A percentile compares a stretch with the other conserved stretches of the same genome.
Evolutionary conservation across 768 basidiomycete genomes (phyloP).

Genomic region (Coprinopsis strossmayeri): DNA sequence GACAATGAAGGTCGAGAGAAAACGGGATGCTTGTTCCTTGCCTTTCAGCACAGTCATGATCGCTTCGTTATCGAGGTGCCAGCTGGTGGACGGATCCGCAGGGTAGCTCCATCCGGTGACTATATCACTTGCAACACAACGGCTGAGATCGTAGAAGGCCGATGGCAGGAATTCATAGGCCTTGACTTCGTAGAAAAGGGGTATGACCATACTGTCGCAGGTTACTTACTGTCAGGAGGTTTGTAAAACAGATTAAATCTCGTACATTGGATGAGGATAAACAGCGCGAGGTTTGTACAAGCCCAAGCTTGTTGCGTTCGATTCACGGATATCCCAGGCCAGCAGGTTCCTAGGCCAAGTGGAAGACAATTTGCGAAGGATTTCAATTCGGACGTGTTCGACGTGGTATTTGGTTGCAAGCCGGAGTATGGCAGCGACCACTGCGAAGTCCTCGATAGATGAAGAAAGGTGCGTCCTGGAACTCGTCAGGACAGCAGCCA

Average conservation of each 20-base stretch:
- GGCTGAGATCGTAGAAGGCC: slow-evolving; percentile 77
- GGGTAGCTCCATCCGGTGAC: slow-evolving; percentile 41
- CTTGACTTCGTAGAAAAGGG: slow-evolving; percentile 52
- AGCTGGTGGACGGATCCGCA: slow-evolving; percentile 28
- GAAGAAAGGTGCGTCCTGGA: slow-evolving; percentile 33
- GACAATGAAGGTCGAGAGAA: slow-evolving; percentile 71
- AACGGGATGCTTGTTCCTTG: slow-evolving; percentile 66
- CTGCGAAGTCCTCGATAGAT: slow-evolving; percentile 35
- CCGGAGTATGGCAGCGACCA: slow-evolving; percentile 50
- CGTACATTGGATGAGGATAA: slow-evolving; percentile 68
- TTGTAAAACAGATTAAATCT: too few species aligned
- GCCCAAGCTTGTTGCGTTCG: slow-evolving; percentile 45
- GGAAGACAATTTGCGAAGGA: slow-evolving; percentile 43
- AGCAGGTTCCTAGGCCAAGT: slow-evolving; percentile 58
- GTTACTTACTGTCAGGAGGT: too few species aligned
- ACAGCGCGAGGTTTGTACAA: slow-evolving; percentile 47
- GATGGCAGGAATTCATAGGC: slow-evolving; percentile 59
- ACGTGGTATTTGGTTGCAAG: slow-evolving; percentile 62
- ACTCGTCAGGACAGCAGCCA: not conserved
- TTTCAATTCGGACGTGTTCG: slow-evolving; percentile 47
- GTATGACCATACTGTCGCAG: slow-evolving; percentile 65
- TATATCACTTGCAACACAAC: slow-evolving; percentile 56
- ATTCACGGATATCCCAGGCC: slow-evolving; percentile 65
- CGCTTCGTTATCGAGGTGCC: slow-evolving; percentile 5
- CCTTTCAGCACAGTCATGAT: slow-evolving; percentile 58